These are phyloP conservation scores for Vitis hybrid DNA, from an alignment of 177 flowering plant species.

Conservation along the genomic window DNA sequence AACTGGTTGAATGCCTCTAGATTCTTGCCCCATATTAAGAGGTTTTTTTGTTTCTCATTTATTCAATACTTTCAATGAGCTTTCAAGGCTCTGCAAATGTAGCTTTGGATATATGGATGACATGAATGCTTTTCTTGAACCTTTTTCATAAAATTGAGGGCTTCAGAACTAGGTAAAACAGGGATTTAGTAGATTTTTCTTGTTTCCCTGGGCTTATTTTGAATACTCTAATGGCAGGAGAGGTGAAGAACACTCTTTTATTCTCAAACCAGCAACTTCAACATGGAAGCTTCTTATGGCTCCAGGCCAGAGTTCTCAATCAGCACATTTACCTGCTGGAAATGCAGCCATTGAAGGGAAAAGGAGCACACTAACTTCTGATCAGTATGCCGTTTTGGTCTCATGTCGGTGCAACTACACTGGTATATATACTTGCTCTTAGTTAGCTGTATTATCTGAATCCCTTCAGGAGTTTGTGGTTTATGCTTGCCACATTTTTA, in stretches of 20 bases:
- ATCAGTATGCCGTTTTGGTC: slow-evolving; percentile 80
- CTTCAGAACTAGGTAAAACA: no score
- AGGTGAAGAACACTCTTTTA: slow-evolving; percentile 96
- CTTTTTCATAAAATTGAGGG: no score
- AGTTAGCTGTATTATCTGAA: neutral
- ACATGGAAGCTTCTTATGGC: slow-evolving; percentile 47
- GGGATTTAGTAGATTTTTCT: neutral
- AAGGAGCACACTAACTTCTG: slow-evolving; percentile 32
- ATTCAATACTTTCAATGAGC: no score
- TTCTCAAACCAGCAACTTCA: slow-evolving; percentile 77
- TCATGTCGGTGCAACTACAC: slow-evolving; percentile 96
- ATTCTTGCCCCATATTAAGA: no score
- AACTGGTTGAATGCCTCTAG: no score
- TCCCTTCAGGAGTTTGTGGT: neutral
- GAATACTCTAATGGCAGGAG: slow-evolving; percentile 55
- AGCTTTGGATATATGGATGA: no score
- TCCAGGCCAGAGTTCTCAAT: slow-evolving; percentile 35
- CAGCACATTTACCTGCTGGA: slow-evolving; percentile 33
- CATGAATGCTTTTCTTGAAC: no score
- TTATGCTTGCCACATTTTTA: neutral
- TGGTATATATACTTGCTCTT: slow-evolving; percentile 42
- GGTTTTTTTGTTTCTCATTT: no score
- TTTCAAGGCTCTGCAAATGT: no score
- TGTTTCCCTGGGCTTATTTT: slow-evolving; percentile 6
- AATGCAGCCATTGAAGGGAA: slow-evolving; percentile 41